Evolutionary conservation across 805 yeast genomes (phyloP).

Genomic region (Dipodascus albidus): DNA sequence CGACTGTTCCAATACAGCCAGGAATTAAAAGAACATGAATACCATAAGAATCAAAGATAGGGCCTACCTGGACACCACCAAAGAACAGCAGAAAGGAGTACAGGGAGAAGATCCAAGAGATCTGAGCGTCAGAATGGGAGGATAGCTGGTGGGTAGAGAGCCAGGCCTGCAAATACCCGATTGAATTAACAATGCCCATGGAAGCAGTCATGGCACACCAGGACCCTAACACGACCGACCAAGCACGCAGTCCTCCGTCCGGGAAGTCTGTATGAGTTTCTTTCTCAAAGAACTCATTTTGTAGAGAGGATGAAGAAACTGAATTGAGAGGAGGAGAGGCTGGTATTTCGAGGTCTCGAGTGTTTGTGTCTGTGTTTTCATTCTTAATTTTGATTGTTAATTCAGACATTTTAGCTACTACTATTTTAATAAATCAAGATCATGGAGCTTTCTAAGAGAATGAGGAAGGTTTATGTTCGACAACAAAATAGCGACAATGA

Average conservation of each 20-base stretch:
- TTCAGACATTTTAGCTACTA: not conserved
- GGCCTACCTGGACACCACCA: slow-evolving; percentile 38
- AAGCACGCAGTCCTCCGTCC: slow-evolving; percentile 46
- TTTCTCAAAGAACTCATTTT: slow-evolving; percentile 5
- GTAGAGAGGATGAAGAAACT: not conserved
- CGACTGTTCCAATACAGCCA: slow-evolving; percentile 35
- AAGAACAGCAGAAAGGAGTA: slow-evolving; percentile 28
- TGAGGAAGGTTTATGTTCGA: not conserved
- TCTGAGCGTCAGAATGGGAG: slow-evolving; percentile 33
- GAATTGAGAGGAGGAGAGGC: not conserved
- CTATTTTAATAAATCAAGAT: not conserved
- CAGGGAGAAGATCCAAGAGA: slow-evolving; percentile 44
- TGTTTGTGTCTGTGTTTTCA: not conserved
- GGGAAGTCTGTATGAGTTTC: slow-evolving; percentile 25
- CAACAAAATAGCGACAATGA: not conserved
- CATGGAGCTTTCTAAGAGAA: not conserved
- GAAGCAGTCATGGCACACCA: slow-evolving; percentile 45
- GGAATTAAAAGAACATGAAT: slow-evolving; percentile 32
- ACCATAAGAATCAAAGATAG: slow-evolving; percentile 52
- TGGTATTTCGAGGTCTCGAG: not conserved
- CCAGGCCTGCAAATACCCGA: slow-evolving; percentile 59
- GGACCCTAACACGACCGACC: slow-evolving; percentile 44
- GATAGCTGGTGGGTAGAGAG: slow-evolving; percentile 41
- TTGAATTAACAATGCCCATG: slow-evolving; percentile 55
- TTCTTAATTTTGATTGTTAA: not conserved